Evolutionary conservation across 164 flowering plant genomes (phyloP).

Genomic region (Piper betle): DNA sequence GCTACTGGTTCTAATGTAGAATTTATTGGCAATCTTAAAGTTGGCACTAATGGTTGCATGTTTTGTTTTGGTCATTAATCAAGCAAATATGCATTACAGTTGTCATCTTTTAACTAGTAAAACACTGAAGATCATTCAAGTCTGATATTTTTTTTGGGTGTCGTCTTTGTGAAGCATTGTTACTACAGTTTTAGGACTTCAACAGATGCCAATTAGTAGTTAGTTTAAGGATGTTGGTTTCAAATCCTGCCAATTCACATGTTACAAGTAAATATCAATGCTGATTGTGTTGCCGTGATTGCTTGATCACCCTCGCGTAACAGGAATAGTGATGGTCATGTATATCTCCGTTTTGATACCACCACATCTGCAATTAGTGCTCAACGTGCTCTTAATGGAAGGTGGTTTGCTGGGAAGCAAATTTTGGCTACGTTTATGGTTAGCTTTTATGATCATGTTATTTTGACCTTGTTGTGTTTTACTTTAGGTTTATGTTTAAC

Average conservation of each 20-base stretch:
- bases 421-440: constrained; percentile 86
- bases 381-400: constrained; percentile 70
- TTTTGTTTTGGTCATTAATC: too few relatives aligned
- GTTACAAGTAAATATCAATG: too few relatives aligned
- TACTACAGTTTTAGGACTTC: background rate
- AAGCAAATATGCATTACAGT: too few relatives aligned
- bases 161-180: background rate
- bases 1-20: too few relatives aligned
- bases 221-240: too few relatives aligned
- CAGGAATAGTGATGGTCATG: constrained; percentile 80
- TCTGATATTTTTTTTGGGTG: background rate
- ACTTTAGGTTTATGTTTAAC: background rate
- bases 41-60: too few relatives aligned
- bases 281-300: too few relatives aligned
- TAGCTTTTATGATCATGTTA: constrained; percentile 2
- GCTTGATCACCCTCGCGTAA: background rate
- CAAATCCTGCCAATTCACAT: too few relatives aligned
- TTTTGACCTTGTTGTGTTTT: background rate
- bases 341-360: constrained; percentile 67
- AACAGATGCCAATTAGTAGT: too few relatives aligned
- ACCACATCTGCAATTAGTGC: constrained; percentile 51
- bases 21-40: too few relatives aligned
- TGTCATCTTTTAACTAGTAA: too few relatives aligned
- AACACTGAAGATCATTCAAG: too few relatives aligned
- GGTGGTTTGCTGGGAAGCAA: constrained; percentile 81